Conservation (phyloP, 345 rosid genomes). For the Triadica sebifera region DNA sequence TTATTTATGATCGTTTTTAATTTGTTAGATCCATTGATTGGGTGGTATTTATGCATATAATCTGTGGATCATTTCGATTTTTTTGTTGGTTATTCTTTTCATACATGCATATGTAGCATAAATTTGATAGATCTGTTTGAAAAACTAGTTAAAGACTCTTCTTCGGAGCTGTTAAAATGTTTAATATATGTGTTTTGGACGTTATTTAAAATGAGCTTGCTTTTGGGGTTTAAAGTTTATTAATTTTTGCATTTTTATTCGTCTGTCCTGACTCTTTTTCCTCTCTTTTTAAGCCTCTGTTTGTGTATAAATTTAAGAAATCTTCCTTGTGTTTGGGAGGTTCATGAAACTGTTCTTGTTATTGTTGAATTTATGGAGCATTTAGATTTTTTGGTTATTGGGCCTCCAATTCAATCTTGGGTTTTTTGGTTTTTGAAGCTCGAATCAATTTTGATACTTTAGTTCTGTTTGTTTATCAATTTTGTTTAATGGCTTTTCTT, state of each 20-base stretch:
- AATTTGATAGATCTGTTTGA: not conserved
- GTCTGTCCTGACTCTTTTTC: not conserved
- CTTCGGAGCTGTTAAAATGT: not conserved
- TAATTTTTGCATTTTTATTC: not conserved
- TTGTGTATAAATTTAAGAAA: not conserved
- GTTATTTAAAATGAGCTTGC: not conserved
- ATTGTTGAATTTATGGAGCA: not conserved
- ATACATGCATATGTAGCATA: not conserved
- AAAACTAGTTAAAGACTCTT: too few species aligned
- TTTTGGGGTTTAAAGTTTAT: not conserved
- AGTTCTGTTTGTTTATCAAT: too few species aligned
- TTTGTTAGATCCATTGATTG: too few species aligned
- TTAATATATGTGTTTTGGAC: not conserved
- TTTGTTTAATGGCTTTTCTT: too few species aligned
- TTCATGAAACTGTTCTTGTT: too few species aligned
- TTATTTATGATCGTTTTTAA: not conserved
- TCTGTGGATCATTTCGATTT: not conserved
- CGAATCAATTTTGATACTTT: too few species aligned
- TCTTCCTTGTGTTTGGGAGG: not conserved
- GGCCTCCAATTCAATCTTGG: too few species aligned
- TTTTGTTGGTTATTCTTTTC: too few species aligned
- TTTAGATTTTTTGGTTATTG: not conserved
- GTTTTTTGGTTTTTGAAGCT: too few species aligned
- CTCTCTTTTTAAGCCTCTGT: too few species aligned
- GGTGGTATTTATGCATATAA: too few species aligned